Percentiles rank a stretch among this genome's conserved stretches.
phyloP scores from a whole-genome alignment of 2,329 filamentous ascomycete genomes.

The Neonectria magnoliae region DNA sequence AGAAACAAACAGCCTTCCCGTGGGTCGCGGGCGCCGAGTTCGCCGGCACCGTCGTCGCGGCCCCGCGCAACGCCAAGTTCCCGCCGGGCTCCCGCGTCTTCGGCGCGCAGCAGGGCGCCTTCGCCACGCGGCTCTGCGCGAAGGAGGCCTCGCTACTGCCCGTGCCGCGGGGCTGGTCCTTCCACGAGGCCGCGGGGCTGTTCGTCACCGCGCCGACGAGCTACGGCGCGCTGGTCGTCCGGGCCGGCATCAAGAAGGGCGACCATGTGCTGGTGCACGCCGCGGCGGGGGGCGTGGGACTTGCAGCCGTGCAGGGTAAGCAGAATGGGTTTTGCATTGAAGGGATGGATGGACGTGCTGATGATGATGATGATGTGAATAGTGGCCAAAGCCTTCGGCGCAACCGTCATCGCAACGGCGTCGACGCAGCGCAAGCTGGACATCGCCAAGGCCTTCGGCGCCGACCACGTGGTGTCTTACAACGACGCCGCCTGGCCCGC shows the following conservation, averaged over 20 bases:
- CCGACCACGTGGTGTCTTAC: slow-evolving; percentile 86
- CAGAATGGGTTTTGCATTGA: not conserved
- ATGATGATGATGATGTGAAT: slow-evolving; percentile 1
- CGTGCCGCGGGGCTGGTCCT: slow-evolving; percentile 83
- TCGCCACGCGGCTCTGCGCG: slow-evolving; percentile 78
- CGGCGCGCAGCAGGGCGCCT: slow-evolving; percentile 86
- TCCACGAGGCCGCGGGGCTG: slow-evolving; percentile 84
- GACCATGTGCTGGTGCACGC: slow-evolving; percentile 93
- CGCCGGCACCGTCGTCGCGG: slow-evolving; percentile 77
- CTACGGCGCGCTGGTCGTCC: slow-evolving; percentile 82
- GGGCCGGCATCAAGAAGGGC: slow-evolving; percentile 80
- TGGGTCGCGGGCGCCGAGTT: slow-evolving; percentile 92
- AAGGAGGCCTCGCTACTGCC: slow-evolving; percentile 74
- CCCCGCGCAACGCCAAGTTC: slow-evolving; percentile 72
- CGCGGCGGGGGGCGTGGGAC: slow-evolving; percentile 88
- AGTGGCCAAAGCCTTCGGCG: slow-evolving; percentile 90
- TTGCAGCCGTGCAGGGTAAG: slow-evolving; percentile 84
- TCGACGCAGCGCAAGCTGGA: slow-evolving; percentile 82
- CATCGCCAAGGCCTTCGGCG: slow-evolving; percentile 82
- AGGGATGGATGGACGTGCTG: not conserved
- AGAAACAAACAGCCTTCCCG: slow-evolving; percentile 68
- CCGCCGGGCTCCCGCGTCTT: slow-evolving; percentile 86
- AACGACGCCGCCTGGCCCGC: slow-evolving; percentile 69
- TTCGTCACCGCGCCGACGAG: slow-evolving; percentile 93
- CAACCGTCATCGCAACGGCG: slow-evolving; percentile 92